Evolutionary conservation across 2,329 filamentous ascomycete genomes (phyloP), one percentile per base, ranked within the genome.

Genomic region (Meredithiella fracta): DNA sequence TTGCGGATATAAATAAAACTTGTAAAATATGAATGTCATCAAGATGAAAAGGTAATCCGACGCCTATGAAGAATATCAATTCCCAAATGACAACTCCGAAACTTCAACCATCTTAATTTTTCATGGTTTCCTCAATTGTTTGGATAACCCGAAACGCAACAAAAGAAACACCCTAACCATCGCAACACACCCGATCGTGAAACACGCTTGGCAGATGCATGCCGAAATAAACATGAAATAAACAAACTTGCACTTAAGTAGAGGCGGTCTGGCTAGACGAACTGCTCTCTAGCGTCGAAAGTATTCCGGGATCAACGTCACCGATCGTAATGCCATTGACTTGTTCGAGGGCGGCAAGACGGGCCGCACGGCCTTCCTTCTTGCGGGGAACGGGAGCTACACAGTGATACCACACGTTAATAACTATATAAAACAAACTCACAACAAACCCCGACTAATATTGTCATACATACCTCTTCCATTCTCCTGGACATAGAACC

Each of bases 401-500:
- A 37, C n/a, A 26, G 23, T 15, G 23, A 34, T 22, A 15, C 23
- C 47, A 51, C n/a, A 51, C 29, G 23, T 29, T 29, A 26, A 14
- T 26, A 26, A n/a, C 22, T 23, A 51, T 15, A 51, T 25, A 29
- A 3, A 6, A 51, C 7, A 20, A 4, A 26, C 15, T 14, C 6
- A 20, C 5, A 51, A 29, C 23, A 3, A 26, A 29, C 17, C 14
- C 25, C 26, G 5, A 34, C 29, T 34, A 9, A 51, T 23, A 38
- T 52, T 38, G 22, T 26, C 11, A 37, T 9, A 56, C 73, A 63
- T 71, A 86, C 86, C 87, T 74, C 92, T 86, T 61, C 86, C 88
- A 68, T 98, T 98, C 69, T 98, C 90, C 69, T 98, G 92, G 31
- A 98, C 86, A 67, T 98, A 98, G 69, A 98, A 98, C 58, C 91